A percentile compares a stretch with the other conserved stretches of the same genome.
Conservation (phyloP, 2,329 filamentous ascomycete genomes). For the Elsinoe batatas region DNA sequence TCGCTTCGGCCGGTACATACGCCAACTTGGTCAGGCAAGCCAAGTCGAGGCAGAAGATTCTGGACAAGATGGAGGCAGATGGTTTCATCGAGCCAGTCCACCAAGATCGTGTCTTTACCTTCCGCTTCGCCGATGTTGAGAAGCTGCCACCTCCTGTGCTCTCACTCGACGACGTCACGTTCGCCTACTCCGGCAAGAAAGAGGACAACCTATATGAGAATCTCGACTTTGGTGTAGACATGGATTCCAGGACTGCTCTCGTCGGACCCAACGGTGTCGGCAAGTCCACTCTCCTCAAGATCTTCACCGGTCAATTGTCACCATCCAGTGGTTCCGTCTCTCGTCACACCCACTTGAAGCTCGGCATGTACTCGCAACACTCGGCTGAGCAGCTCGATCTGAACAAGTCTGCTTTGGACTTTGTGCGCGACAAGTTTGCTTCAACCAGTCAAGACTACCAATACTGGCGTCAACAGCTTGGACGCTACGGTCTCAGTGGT, state of each 20-base stretch:
- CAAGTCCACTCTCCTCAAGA: slow-evolving; percentile 88
- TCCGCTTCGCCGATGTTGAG: slow-evolving; percentile 97
- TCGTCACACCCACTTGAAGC: slow-evolving; percentile 95
- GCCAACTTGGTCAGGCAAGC: slow-evolving; percentile 98
- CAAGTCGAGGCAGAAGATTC: slow-evolving; percentile 98
- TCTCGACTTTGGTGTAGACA: slow-evolving; percentile 96
- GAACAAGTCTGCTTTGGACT: slow-evolving; percentile 95
- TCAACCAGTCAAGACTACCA: slow-evolving; percentile 93
- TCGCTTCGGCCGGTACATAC: slow-evolving; percentile 97
- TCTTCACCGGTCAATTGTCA: slow-evolving; percentile 93
- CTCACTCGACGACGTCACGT: slow-evolving; percentile 93
- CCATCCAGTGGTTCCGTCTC: slow-evolving; percentile 73
- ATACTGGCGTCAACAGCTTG: slow-evolving; percentile 97
- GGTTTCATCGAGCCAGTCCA: slow-evolving; percentile 91
- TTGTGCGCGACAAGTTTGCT: slow-evolving; percentile 89
- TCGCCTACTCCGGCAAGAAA: slow-evolving; percentile 86
- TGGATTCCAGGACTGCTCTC: slow-evolving; percentile 95
- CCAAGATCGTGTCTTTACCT: slow-evolving; percentile 82
- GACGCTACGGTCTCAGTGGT: slow-evolving; percentile 84
- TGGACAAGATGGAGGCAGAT: slow-evolving; percentile 99
- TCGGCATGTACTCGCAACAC: slow-evolving; percentile 97
- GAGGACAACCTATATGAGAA: slow-evolving; percentile 93
- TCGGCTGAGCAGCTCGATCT: slow-evolving; percentile 96
- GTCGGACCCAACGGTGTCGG: slow-evolving; percentile 98
- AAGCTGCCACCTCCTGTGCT: slow-evolving; percentile 97